A percentile compares a stretch with the other conserved stretches of the same genome.
phyloP scores from a whole-genome alignment of 352 stramenopile species.

The Phytophthora ramorum region DNA sequence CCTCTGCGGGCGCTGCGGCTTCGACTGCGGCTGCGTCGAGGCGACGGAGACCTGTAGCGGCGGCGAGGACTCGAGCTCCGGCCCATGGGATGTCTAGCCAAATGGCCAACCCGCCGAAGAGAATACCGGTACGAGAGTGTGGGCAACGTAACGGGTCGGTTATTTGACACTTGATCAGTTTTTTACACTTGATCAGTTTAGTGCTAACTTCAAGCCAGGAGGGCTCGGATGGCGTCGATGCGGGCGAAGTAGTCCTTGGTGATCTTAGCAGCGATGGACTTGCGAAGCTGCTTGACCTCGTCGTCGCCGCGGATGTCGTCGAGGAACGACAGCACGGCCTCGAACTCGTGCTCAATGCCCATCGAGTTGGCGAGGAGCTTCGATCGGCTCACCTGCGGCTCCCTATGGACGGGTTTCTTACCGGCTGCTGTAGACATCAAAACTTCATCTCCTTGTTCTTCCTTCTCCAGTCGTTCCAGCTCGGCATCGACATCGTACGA shows the following conservation, averaged over 20 bases:
- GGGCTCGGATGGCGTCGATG: constrained; percentile 64
- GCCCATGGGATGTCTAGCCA: too few species aligned
- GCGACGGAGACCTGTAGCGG: constrained; percentile 28
- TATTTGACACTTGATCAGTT: constrained; percentile 1
- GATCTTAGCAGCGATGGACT: constrained; percentile 71
- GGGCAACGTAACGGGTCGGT: not conserved
- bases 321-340: constrained; percentile 79
- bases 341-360: constrained; percentile 80
- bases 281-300: constrained; percentile 72
- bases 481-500: constrained; percentile 83
- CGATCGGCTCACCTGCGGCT: constrained; percentile 39
- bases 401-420: constrained; percentile 10
- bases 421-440: not conserved
- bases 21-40: constrained; percentile 36
- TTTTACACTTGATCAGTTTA: constrained; percentile 10
- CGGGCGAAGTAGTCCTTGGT: constrained; percentile 70
- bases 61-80: constrained; percentile 40
- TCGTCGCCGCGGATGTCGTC: constrained; percentile 76
- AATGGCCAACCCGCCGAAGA: too few species aligned
- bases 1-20: constrained; percentile 35
- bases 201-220: constrained; percentile 25
- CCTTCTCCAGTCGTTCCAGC: constrained; percentile 67
- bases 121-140: too few species aligned
- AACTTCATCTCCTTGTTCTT: constrained; percentile 40
- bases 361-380: constrained; percentile 52